These are phyloP conservation scores for Chamaenerion angustifolium DNA, from an alignment of 345 rosid species.

Conservation along the genomic window DNA sequence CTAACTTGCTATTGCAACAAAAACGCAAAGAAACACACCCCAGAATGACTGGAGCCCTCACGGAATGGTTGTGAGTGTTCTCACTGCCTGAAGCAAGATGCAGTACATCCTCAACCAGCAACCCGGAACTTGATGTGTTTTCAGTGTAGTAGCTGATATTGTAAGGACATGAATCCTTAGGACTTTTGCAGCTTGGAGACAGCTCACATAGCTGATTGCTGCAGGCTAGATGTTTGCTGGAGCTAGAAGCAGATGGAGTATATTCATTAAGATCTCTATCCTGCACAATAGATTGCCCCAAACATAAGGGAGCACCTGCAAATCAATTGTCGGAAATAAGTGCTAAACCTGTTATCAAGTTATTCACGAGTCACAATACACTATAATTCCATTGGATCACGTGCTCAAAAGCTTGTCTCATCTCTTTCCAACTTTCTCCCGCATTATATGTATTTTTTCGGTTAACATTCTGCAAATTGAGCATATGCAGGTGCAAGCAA, in stretches of 20 bases:
- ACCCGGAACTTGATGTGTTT: constrained; percentile 70
- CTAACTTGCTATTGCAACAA: constrained; percentile 5
- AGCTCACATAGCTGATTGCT: constrained; percentile 51
- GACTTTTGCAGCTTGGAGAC: constrained; percentile 38
- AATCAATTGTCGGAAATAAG: constrained; percentile 91
- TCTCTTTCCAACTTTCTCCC: not conserved
- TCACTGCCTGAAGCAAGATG: constrained; percentile 43
- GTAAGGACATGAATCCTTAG: constrained; percentile 60
- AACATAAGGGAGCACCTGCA: constrained; percentile 93
- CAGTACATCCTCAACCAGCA: constrained; percentile 54
- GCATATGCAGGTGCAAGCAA: too few relatives aligned
- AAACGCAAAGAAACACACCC: constrained; percentile 29
- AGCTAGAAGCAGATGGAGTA: constrained; percentile 53
- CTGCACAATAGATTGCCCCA: constrained; percentile 96
- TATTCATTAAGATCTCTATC: constrained; percentile 72
- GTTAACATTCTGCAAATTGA: too few relatives aligned
- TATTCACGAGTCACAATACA: constrained; percentile 10
- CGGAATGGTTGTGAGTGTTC: constrained; percentile 24
- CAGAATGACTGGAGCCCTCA: constrained; percentile 51
- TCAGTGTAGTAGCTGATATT: constrained; percentile 28
- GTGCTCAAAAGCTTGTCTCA: not conserved
- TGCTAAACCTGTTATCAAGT: constrained; percentile 47
- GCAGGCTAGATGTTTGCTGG: constrained; percentile 62
- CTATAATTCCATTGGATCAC: constrained; percentile 4
- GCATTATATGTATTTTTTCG: too few relatives aligned